Evolutionary conservation across 495 filamentous ascomycete species (phyloP).

Genomic region (Talaromyces ruber): DNA sequence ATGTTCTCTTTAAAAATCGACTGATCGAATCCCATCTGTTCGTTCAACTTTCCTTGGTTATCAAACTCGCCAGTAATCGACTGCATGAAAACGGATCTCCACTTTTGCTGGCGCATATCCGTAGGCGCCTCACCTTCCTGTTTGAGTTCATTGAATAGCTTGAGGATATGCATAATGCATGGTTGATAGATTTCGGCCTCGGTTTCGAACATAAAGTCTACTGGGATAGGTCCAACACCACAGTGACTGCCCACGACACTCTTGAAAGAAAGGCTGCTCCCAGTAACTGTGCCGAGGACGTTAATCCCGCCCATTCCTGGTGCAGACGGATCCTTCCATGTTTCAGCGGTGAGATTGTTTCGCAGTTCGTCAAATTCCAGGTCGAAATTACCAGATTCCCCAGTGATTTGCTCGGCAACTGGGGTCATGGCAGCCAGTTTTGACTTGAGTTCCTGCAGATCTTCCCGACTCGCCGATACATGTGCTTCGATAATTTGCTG

Average conservation of each 20-base stretch:
- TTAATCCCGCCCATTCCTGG: slow-evolving; percentile 25
- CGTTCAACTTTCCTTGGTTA: slow-evolving; percentile 21
- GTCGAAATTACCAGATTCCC: slow-evolving; percentile 22
- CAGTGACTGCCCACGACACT: slow-evolving; percentile 29
- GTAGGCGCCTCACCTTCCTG: not conserved
- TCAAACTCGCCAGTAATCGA: slow-evolving; percentile 31
- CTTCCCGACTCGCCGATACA: slow-evolving; percentile 1
- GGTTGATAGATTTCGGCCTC: slow-evolving; percentile 30
- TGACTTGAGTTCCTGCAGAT: slow-evolving; percentile 9
- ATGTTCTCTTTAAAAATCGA: slow-evolving; percentile 22
- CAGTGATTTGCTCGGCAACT: slow-evolving; percentile 26
- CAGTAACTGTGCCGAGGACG: slow-evolving; percentile 22
- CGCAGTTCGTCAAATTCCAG: slow-evolving; percentile 6
- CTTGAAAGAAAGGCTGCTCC: slow-evolving; percentile 31
- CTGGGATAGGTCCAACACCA: slow-evolving; percentile 27
- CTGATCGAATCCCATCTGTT: slow-evolving; percentile 26
- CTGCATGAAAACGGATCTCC: slow-evolving; percentile 31
- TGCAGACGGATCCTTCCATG: slow-evolving; percentile 8
- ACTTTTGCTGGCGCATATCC: slow-evolving; percentile 13
- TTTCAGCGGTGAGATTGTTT: not conserved
- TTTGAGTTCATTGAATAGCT: slow-evolving; percentile 28
- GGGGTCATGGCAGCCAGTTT: slow-evolving; percentile 22
- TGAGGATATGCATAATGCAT: slow-evolving; percentile 29
- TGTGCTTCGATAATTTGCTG: slow-evolving; percentile 22
- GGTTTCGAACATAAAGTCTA: slow-evolving; percentile 30